Evolutionary conservation across 352 stramenopile species (phyloP), one percentile per base, ranked within the genome.

Genomic region (Blastocystis sp.): DNA sequence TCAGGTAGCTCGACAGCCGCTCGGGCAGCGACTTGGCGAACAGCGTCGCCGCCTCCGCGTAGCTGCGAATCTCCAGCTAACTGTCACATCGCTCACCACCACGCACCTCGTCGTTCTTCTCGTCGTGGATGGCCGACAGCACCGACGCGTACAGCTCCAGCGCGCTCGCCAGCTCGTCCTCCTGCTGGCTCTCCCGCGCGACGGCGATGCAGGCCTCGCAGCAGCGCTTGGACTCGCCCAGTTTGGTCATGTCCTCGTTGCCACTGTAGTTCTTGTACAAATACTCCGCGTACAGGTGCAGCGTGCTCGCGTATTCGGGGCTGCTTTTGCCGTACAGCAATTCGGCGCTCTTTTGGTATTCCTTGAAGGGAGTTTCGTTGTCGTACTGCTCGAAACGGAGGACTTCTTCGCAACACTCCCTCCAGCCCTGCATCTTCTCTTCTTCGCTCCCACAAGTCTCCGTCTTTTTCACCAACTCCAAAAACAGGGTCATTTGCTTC

Each of bases 241-340:
- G 52, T 84, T 84, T 84, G 14, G 23, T 43, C 11, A 21, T 17
- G 9, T 84, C 74, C 48, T 84, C 74, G 9, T 62, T 43, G 2
- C 52, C 74, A 67, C 74, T 84, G 40, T 56, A 84, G 23, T 69
- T 38, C 19, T 52, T 56, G 34, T 84, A 84, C 48, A 84, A 56
- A 70, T 84, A 84, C 48, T 84, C 74, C 40, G 74, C 74, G 48
- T 84, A 84, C 5, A 84, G 61, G 45, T 67, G 74, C 14, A 84
- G 23, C 4, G 21, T 67, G 45, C 69, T 21, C 21, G 45, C 74
- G 48, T 60, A 84, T 43, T 69, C 74, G 5, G 28, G n/a, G 52
- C 74, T 84, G 0, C 66, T 69, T 21, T 61, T 84, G 17, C 74
- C 74, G 69, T 67, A 62, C 34, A 61, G 17, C n/a, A 59, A 69